A percentile compares a stretch with the other conserved stretches of the same genome.
phyloP scores from a whole-genome alignment of 225 moss, liverwort and hornwort species.

The Physcomitrellopsis africana region DNA sequence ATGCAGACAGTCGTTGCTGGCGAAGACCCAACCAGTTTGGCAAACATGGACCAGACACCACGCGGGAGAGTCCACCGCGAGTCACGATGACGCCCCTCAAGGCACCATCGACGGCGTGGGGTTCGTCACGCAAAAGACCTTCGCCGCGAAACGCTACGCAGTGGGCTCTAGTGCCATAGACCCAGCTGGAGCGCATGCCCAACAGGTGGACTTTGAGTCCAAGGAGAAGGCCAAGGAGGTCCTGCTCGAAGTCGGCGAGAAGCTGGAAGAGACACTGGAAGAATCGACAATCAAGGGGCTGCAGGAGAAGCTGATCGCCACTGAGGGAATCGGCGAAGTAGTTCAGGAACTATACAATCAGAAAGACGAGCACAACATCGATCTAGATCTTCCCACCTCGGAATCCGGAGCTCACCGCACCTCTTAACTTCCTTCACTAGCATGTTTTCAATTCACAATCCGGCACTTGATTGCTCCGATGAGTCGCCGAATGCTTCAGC shows the following conservation, averaged over 20 bases:
- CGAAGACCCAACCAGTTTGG: conserved; percentile 46
- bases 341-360: conserved; percentile 53
- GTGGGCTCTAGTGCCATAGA: conserved; percentile 39
- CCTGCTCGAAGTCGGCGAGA: conserved; percentile 44
- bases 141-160: conserved; percentile 28
- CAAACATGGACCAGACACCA: conserved; percentile 68
- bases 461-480: too few relatives aligned
- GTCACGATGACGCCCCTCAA: conserved; percentile 22
- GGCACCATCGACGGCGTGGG: conserved; percentile 39
- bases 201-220: not conserved
- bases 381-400: not conserved
- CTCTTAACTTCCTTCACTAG: not conserved
- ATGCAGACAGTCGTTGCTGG: conserved; percentile 36
- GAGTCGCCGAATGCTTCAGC: too few relatives aligned
- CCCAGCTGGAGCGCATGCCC: conserved; percentile 13
- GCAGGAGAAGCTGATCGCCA: conserved; percentile 51
- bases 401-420: conserved; percentile 14
- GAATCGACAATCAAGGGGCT: conserved; percentile 31
- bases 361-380: conserved; percentile 26
- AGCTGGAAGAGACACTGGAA: conserved; percentile 33
- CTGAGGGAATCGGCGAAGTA: conserved; percentile 50
- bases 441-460: not conserved
- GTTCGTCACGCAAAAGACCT: conserved; percentile 21
- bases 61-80: conserved; percentile 30
- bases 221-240: conserved; percentile 46